Conservation (phyloP, 2,329 filamentous ascomycete species). For the Xylariaceae sp. region DNA sequence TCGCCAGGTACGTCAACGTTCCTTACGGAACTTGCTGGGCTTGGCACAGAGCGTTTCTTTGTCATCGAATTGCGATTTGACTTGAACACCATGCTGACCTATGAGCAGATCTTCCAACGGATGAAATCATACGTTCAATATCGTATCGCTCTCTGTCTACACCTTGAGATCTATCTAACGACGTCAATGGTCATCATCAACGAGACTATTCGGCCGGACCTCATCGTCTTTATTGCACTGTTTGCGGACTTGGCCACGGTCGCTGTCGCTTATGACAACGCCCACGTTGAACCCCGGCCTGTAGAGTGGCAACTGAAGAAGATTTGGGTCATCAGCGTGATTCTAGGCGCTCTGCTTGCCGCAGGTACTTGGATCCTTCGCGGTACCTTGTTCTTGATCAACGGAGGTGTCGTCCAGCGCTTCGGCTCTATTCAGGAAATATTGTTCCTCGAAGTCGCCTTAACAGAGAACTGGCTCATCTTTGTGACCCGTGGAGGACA, state of each 20-base stretch:
- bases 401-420: conserved; percentile 77
- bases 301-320: conserved; percentile 84
- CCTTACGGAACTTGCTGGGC: neutral
- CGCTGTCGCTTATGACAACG: conserved; percentile 80
- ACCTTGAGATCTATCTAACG: conserved; percentile 78
- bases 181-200: conserved; percentile 82
- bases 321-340: conserved; percentile 78
- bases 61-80: neutral
- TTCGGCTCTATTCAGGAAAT: conserved; percentile 78
- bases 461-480: conserved; percentile 81
- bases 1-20: conserved; percentile 50
- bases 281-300: conserved; percentile 75
- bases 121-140: conserved; percentile 82
- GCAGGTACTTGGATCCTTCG: conserved; percentile 76
- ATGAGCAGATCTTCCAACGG: conserved; percentile 71
- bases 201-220: conserved; percentile 74
- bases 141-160: conserved; percentile 76
- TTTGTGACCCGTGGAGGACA: conserved; percentile 77
- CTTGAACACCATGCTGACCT: conserved; percentile 15
- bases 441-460: conserved; percentile 74
- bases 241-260: conserved; percentile 83
- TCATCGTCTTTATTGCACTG: conserved; percentile 80
- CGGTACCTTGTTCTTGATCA: conserved; percentile 70
- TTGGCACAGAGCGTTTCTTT: neutral
- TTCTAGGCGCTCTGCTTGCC: conserved; percentile 73